Conservation (phyloP, 2,329 filamentous ascomycete genomes). For the Ophiostoma sp. region DNA sequence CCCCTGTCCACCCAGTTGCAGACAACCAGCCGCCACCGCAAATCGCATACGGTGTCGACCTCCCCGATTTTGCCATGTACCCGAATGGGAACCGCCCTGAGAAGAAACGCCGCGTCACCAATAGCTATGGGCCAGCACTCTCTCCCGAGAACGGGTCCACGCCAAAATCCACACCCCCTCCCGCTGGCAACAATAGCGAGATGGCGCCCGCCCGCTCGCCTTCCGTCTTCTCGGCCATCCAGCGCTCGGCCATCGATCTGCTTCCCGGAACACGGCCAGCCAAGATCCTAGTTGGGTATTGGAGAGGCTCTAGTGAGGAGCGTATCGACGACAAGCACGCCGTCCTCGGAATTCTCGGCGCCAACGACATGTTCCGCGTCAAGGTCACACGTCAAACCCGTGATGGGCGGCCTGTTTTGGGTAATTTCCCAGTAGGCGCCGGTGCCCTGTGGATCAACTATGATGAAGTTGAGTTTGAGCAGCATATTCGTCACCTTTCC, state of each 20-base stretch:
- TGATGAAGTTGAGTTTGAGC: conserved; percentile 55
- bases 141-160: conserved; percentile 9
- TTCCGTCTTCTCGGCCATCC: conserved; percentile 25
- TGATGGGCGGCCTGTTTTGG: conserved; percentile 52
- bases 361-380: conserved; percentile 60
- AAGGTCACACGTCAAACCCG: conserved; percentile 57
- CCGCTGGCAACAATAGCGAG: conserved; percentile 2
- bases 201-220: conserved; percentile 18
- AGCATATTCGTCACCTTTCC: conserved; percentile 47
- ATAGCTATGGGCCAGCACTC: conserved; percentile 3
- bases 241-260: conserved; percentile 35
- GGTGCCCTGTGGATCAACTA: conserved; percentile 59
- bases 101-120: conserved; percentile 43
- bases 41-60: conserved; percentile 47
- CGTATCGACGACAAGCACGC: conserved; percentile 52
- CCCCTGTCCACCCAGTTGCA: conserved; percentile 39
- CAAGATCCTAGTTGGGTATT: conserved; percentile 54
- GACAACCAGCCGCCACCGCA: conserved; percentile 41
- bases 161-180: neutral
- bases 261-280: conserved; percentile 52
- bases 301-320: conserved; percentile 49
- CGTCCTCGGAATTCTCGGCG: conserved; percentile 56
- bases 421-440: conserved; percentile 56
- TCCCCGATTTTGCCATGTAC: conserved; percentile 40
- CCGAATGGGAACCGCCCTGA: conserved; percentile 32